These are phyloP conservation scores for Mucor mucedo DNA, from an alignment of 371 early-diverging fungal species.

Conservation along the genomic window DNA sequence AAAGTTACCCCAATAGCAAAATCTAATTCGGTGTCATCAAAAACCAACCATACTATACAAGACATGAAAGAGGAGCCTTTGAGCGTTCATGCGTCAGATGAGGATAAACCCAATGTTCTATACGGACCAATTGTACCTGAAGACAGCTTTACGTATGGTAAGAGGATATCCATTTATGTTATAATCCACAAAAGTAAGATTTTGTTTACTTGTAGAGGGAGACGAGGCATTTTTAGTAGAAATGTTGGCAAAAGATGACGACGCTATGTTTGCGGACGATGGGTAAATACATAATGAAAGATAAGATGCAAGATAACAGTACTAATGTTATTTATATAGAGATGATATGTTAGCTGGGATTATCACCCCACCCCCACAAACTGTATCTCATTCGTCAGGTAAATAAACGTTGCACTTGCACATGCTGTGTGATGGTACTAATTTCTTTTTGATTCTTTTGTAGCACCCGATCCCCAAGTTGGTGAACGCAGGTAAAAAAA, in stretches of 20 bases:
- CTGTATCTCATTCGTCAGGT: background rate
- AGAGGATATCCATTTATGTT: background rate
- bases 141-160: slow-evolving; percentile 31
- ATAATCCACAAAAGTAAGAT: background rate
- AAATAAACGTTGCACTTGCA: background rate
- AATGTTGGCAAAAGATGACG: slow-evolving; percentile 6
- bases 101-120: background rate
- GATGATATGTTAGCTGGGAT: background rate
- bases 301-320: background rate
- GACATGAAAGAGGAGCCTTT: background rate
- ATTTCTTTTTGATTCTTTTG: background rate
- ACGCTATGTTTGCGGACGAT: background rate
- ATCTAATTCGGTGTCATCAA: too few relatives aligned
- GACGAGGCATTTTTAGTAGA: slow-evolving; percentile 7
- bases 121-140: slow-evolving; percentile 15
- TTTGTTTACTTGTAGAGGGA: background rate
- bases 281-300: background rate
- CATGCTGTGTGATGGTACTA: background rate
- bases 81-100: background rate
- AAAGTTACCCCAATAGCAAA: background rate
- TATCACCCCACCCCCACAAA: background rate
- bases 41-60: background rate
- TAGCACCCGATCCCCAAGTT: slow-evolving; percentile 5
- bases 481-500: slow-evolving; percentile 3
- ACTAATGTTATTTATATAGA: background rate